Percentiles rank a stretch among this genome's conserved stretches.
Evolutionary conservation across 805 yeast genomes (phyloP).

Genomic region (Pichia phayaonensis): DNA sequence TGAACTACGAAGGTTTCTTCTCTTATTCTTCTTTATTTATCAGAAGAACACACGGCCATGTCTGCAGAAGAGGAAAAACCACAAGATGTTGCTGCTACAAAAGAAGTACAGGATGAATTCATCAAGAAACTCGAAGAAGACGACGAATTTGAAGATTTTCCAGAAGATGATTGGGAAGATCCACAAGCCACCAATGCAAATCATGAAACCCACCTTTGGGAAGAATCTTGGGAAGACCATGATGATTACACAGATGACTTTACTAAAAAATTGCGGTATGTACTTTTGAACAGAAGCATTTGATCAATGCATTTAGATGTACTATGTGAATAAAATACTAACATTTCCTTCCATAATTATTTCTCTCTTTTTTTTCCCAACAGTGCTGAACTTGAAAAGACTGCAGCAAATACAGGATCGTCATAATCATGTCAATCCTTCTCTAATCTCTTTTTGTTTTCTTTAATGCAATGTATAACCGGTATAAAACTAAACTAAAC

Average conservation of each 20-base stretch:
- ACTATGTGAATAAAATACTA: not conserved
- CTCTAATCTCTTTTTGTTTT: not conserved
- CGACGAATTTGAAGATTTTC: slow-evolving; percentile 96
- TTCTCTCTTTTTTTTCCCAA: not conserved
- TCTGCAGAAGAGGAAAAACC: not conserved
- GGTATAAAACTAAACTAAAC: not conserved
- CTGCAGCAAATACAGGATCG: not conserved
- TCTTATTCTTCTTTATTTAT: not conserved
- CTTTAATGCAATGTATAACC: not conserved
- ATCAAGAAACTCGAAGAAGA: slow-evolving; percentile 85
- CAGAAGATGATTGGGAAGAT: slow-evolving; percentile 78
- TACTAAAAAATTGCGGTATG: slow-evolving; percentile 60
- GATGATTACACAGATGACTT: slow-evolving; percentile 82
- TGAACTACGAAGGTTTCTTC: not conserved
- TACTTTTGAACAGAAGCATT: not conserved
- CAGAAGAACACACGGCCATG: not conserved
- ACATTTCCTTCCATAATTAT: not conserved
- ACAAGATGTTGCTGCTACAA: not conserved
- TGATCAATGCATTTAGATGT: not conserved
- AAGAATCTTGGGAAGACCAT: slow-evolving; percentile 96
- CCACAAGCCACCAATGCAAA: slow-evolving; percentile 41
- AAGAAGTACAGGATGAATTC: slow-evolving; percentile 16
- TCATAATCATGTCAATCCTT: not conserved
- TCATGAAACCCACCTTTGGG: slow-evolving; percentile 69
- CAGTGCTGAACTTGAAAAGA: not conserved